Evolutionary conservation across 176 grass and related monocot genomes (phyloP), one percentile per base, ranked within the genome.

Genomic region (Triticum monococcum): DNA sequence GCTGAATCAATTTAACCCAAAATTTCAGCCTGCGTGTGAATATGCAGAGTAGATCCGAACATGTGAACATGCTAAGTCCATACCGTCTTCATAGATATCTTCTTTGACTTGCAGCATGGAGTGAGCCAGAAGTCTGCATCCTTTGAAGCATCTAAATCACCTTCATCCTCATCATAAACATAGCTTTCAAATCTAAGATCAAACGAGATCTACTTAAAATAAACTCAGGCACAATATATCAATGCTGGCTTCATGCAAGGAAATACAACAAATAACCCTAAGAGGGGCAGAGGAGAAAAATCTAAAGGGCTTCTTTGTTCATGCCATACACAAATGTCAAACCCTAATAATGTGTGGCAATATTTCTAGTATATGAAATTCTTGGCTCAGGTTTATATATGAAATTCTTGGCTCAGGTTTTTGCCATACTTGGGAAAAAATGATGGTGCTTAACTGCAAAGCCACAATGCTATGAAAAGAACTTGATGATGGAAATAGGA

Each of bases 51-150:
- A 14, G 31, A 35, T 68, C 30, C 17, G 3, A 33, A 35, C 65
- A 81, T 54, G 64, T 72, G 65, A 74, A 82, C 9, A 78, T 45
- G 66, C 33, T 45, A 64, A 86, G 33, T 61, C 3, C 31, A 22
- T 78, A 92, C 90, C 86, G 67, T 88, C 71, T 86, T 79, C 66
- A 63, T 66, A 48, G 86, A 36, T 18, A 8, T 76, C 68, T 75
- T 80, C 67, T 84, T 91, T 76, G 37, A 31, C 40, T 62, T 80
- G 36, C 68, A 69, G 61, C 69, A 52, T 52, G 60, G 26, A 68
- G 75, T 30, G 48, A 88, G 45, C n/a, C 22, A 70, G 36, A 91
- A 87, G 16, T 85, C 63, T 59, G 28, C 22, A 84, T 81, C 81
- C 24, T 86, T 57, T 57, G 64, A 63, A 78, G 38, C 30, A 72